A percentile compares a stretch with the other conserved stretches of the same genome.
phyloP scores from a whole-genome alignment of 2,329 filamentous ascomycete genomes.

The Sporothrix sp. region DNA sequence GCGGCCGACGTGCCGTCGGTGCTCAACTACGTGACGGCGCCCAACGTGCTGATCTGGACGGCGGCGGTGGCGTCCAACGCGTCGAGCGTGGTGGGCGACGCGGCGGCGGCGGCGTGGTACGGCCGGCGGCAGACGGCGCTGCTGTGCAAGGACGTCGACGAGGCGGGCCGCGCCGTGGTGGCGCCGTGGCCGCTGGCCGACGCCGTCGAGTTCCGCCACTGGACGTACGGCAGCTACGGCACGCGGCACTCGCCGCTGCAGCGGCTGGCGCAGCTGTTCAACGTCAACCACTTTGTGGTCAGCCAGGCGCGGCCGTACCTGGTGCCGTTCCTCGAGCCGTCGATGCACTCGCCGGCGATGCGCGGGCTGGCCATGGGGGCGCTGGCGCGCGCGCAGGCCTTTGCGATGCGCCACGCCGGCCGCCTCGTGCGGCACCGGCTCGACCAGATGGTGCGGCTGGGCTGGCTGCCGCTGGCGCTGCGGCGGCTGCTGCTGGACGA shows the following conservation, averaged over 20 bases:
- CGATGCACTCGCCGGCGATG: conserved; percentile 65
- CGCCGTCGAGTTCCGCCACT: conserved; percentile 55
- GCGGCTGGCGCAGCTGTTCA: conserved; percentile 73
- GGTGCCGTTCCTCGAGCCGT: conserved; percentile 72
- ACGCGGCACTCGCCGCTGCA: conserved; percentile 57
- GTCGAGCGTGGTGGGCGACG: conserved; percentile 23
- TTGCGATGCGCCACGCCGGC: conserved; percentile 10
- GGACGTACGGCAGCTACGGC: conserved; percentile 54
- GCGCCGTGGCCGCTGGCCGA: conserved; percentile 62
- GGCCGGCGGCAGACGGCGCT: conserved; percentile 54
- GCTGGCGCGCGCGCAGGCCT: conserved; percentile 42
- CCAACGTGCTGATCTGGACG: conserved; percentile 82
- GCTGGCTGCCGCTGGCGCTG: conserved; percentile 58
- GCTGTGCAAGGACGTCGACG: conserved; percentile 58
- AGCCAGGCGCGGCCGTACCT: conserved; percentile 86
- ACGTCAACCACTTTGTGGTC: conserved; percentile 91
- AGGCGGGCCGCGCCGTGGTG: conserved; percentile 51
- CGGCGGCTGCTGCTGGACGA: conserved; percentile 75
- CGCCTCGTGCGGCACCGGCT: conserved; percentile 59
- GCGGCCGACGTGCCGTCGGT: conserved; percentile 68
- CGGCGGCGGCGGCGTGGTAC: conserved; percentile 43
- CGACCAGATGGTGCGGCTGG: conserved; percentile 67
- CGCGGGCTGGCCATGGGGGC: conserved; percentile 34
- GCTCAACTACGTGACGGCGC: conserved; percentile 85
- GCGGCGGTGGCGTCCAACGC: conserved; percentile 69